Conservation (phyloP, 441 rosid genomes). For the Bocquillonia castaneifolia region DNA sequence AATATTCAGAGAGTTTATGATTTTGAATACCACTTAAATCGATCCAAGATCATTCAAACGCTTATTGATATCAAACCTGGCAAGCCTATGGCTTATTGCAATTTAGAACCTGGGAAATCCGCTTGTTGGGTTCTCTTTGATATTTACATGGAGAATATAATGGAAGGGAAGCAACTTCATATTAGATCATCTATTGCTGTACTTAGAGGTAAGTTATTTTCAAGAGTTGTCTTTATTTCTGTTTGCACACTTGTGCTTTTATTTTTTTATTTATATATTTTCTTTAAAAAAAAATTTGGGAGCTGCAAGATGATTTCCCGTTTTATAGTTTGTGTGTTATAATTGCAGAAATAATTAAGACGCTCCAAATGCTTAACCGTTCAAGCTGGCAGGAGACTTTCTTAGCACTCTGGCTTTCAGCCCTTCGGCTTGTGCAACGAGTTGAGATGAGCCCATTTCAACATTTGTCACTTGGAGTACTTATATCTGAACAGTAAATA, state of each 20-base stretch:
- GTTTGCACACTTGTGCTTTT: not conserved
- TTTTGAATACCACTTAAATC: conserved; percentile 39
- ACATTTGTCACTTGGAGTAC: not conserved
- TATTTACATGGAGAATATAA: conserved; percentile 52
- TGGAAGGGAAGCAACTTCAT: conserved; percentile 57
- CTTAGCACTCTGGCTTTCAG: conserved; percentile 69
- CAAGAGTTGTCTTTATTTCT: conserved; percentile 6
- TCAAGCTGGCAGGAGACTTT: conserved; percentile 77
- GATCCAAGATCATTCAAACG: conserved; percentile 31
- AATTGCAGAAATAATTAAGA: conserved; percentile 40
- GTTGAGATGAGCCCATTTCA: conserved; percentile 36
- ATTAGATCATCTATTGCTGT: conserved; percentile 39
- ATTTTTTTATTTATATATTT: conserved; percentile 3
- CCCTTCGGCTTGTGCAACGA: conserved; percentile 68
- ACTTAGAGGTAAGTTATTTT: conserved; percentile 40
- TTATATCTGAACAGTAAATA: not conserved
- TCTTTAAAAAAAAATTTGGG: not conserved
- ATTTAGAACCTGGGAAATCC: conserved; percentile 34
- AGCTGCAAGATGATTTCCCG: conserved; percentile 10
- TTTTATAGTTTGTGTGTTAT: conserved; percentile 17
- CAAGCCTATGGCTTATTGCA: conserved; percentile 32
- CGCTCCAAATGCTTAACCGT: conserved; percentile 44
- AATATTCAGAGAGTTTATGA: conserved; percentile 34
- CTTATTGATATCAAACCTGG: conserved; percentile 34
- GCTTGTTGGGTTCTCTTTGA: conserved; percentile 60